Percentiles rank a stretch among this genome's conserved stretches.
Evolutionary conservation across 2,329 filamentous ascomycete genomes (phyloP).

Genomic region (Claviceps sp.): DNA sequence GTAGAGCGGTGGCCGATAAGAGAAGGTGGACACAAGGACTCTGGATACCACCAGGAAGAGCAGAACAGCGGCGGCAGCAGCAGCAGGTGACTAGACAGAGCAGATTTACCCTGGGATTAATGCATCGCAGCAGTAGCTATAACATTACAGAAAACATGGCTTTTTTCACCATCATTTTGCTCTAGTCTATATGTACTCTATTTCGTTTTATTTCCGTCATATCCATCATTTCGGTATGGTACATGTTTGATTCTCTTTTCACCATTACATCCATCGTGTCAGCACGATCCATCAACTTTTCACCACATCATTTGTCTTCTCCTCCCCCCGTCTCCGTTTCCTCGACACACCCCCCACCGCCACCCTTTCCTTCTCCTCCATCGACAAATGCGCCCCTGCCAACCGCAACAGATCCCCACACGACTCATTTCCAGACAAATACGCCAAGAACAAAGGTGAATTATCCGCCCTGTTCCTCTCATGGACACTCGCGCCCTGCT

Average conservation of each 20-base stretch:
- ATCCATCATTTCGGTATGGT: slow-evolving; percentile 20
- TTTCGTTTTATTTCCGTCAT: slow-evolving; percentile 7
- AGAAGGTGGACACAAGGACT: slow-evolving; percentile 4
- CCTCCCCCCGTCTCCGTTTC: too few relatives aligned
- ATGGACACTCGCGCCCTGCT: slow-evolving; percentile 53
- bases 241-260: too few relatives aligned
- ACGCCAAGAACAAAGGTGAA: slow-evolving; percentile 51
- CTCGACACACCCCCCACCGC: slow-evolving; percentile 7
- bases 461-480: slow-evolving; percentile 51
- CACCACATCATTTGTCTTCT: too few relatives aligned
- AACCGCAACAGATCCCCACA: slow-evolving; percentile 41
- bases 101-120: background rate
- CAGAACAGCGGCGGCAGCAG: background rate
- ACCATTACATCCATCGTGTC: too few relatives aligned
- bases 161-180: background rate
- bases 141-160: slow-evolving; percentile 1
- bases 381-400: slow-evolving; percentile 45
- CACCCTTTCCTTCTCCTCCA: slow-evolving; percentile 22
- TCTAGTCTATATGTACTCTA: background rate
- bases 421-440: slow-evolving; percentile 40
- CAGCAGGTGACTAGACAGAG: too few relatives aligned
- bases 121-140: background rate
- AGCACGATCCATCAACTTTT: too few relatives aligned
- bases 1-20: slow-evolving; percentile 1
- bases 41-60: slow-evolving; percentile 7